Conservation (phyloP, 2,329 filamentous ascomycete species). For the Fusarium pseudonygamai region DNA sequence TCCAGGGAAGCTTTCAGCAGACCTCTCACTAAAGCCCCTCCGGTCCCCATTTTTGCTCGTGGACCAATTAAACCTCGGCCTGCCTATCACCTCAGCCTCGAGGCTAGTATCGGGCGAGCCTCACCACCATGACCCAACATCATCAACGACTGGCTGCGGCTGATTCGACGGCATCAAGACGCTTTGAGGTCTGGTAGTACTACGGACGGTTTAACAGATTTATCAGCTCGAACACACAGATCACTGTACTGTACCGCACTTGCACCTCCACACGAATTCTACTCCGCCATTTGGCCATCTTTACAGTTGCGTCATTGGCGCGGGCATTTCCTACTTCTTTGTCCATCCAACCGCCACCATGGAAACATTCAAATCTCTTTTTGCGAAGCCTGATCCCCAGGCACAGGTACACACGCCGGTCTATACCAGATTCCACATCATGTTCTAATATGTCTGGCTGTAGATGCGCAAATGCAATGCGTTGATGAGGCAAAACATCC, state of each 20-base stretch:
- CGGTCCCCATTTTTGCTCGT: not conserved
- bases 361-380: conserved; percentile 87
- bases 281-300: conserved; percentile 24
- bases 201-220: not conserved
- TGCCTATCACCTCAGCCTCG: conserved; percentile 35
- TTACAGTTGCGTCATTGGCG: conserved; percentile 41
- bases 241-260: not conserved
- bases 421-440: not conserved
- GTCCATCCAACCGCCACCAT: conserved; percentile 60
- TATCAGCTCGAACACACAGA: not conserved
- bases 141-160: conserved; percentile 30
- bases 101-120: conserved; percentile 35
- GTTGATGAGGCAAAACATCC: conserved; percentile 87
- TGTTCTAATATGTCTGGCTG: not conserved
- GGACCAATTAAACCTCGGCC: conserved; percentile 20
- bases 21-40: conserved; percentile 10
- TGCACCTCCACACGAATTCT: not conserved
- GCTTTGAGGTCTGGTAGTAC: not conserved
- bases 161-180: conserved; percentile 22
- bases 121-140: conserved; percentile 40
- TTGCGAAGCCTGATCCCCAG: conserved; percentile 92
- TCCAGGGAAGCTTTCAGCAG: conserved; percentile 15
- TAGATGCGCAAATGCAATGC: conserved; percentile 96
- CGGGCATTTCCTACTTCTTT: conserved; percentile 7
- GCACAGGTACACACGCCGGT: conserved; percentile 73